Evolutionary conservation across 345 rosid species (phyloP), one percentile per base, ranked within the genome.

Genomic region (Boechera retrofracta): DNA sequence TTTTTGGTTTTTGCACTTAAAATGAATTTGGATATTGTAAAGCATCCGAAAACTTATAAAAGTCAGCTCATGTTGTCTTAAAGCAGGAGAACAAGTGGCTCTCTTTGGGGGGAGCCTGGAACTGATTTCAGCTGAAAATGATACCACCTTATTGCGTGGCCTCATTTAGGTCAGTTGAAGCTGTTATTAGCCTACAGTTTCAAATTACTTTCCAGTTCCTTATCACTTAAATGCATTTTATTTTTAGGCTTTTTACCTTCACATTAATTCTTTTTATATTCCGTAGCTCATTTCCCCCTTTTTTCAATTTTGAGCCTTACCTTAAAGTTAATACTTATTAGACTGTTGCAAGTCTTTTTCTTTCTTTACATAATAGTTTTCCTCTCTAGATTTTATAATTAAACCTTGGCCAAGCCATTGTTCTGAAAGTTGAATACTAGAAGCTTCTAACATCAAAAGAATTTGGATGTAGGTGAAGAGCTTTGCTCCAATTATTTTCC

Each of bases 131-230:
- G 97, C 88, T 87, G 89, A 93, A 93, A 89, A 78, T 95, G 96
- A 91, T 89, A 83, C 94, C 94, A 89, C 96, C 87, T 86, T 87
- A 87, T 82, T 87, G 87, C 89, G 87, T 95, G 99, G 97, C 98
- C 92, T 92, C 98, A 91, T 86, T 95, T 93, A 93, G 97, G 98
- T 93, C 97, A 96, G 99, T 96, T 82, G 81, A 69, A 88, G 97
- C 94, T 75, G 26, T 85, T 83, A 28, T 47, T 69, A 81, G 76
- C 88, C 96, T 89, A 85, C 89, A 74, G 38, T 64, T 29, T 64
- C 38, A 44, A 28, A 29, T 64, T 44, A 15, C 53, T 64, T 62
- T 28, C 26, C 26, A 44, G 76, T 79, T 79, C 66, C 80, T 83
- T 84, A 68, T 59, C 66, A 73, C 70, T 47, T 35, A 52, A 36